Conservation (phyloP, 1,284 basidiomycete genomes). For the Mycosarcoma maydis region DNA sequence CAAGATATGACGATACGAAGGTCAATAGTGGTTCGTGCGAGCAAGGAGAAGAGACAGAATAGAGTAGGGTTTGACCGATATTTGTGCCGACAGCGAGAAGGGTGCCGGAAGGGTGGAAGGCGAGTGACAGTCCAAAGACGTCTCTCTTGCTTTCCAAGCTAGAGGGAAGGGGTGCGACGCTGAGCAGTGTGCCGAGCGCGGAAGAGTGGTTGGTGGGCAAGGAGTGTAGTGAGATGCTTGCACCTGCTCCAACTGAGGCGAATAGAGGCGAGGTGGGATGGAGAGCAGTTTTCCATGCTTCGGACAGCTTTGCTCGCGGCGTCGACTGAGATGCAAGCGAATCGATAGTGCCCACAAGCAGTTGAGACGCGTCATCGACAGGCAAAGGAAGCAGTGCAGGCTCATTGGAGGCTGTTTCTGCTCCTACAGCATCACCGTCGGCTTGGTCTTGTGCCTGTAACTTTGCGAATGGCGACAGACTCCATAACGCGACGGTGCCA, state of each 20-base stretch:
- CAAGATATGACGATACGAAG: conserved; percentile 12
- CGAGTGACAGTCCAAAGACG: conserved; percentile 30
- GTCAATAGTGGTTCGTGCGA: not conserved
- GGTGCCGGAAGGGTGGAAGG: conserved; percentile 12
- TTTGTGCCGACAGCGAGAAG: conserved; percentile 25
- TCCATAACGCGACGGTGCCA: conserved; percentile 38
- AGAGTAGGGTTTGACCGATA: conserved; percentile 30
- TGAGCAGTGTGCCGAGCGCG: conserved; percentile 11
- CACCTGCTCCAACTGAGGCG: conserved; percentile 29
- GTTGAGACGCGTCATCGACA: conserved; percentile 6
- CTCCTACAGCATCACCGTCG: not conserved
- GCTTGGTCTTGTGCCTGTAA: not conserved
- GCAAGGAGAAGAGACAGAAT: conserved; percentile 5
- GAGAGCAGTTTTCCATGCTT: conserved; percentile 36
- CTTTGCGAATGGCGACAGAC: conserved; percentile 4
- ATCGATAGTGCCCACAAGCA: conserved; percentile 10
- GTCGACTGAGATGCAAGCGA: conserved; percentile 4
- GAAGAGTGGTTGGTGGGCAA: not conserved
- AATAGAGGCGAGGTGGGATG: conserved; percentile 22
- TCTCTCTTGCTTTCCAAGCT: conserved; percentile 11
- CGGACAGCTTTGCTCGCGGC: conserved; percentile 16
- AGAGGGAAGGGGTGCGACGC: not conserved
- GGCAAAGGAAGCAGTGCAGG: conserved; percentile 12
- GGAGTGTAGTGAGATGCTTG: conserved; percentile 20
- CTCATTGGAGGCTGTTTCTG: not conserved